Base-by-base conservation (phyloP, 2,329 filamentous ascomycete genomes). In the Calonectria ilicicola region DNA sequence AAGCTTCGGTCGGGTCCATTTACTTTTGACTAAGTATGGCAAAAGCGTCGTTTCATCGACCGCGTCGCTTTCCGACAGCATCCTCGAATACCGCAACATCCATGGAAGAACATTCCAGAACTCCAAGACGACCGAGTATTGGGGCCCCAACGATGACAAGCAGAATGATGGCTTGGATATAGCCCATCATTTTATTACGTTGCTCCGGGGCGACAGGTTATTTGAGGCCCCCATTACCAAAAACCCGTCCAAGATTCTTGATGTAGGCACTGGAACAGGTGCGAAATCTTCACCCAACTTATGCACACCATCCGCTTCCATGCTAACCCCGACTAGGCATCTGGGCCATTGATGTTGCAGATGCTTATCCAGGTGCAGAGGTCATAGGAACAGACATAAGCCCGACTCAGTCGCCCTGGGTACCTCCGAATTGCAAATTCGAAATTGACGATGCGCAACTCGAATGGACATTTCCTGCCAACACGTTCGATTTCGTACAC, bases 321-420 rank as follows among this genome's bases (percentile, higher is more conserved):
- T 23, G 9, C 21, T 60, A 42, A 60, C 9, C 21, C 8, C 14
- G 7, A 40, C 14, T 14, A 60, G 53, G 69, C 19, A 46, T 64
- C n/a, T 71, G 69, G 69, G 69, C 69, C 3, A 67, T 71, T 4
- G 64, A 71, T 12, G 29, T 67, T 10, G 69, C 69, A 7, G 69
- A 71, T 19, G 17, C 26, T 0, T 67, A 29, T 38, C 44, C 64
- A 0, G 51, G 26, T 5, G 38, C 69, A 32, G 21, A 47, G 21
- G 64, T 71, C 2, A 40, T 63, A 2, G 69, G 69, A 21, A 71
- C 53, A 21, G 69, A 71, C 17, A 46, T 67, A 14, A 47, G 53
- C 8, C 35, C 63, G 7, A 67, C 67, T 3, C 69, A 71, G 21
- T 46, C 69, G 26, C 7, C 14, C 1, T 64, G 69, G 69, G 38